Evolutionary conservation across 768 basidiomycete genomes (phyloP), one percentile per base, ranked within the genome.

Genomic region (Mycena pura): DNA sequence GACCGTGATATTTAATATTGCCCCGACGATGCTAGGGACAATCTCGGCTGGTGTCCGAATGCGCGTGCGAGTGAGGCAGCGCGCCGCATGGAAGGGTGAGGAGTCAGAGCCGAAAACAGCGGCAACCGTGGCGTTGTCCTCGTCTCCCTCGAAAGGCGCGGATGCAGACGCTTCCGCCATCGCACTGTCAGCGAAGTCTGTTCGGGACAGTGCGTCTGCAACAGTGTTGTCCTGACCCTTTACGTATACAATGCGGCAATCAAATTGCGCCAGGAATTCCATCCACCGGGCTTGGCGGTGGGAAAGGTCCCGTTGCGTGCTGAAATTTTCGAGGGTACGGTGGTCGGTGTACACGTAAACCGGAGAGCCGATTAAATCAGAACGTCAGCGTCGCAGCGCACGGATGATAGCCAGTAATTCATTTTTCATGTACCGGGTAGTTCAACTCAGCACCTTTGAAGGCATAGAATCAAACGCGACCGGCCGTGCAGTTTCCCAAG

Each of bases 121-220:
- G 3, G 28, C 3, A 1, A 22, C 53, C 2, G 34, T 36, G 1
- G 43, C 8, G 22, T 25, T 32, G 6, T 4, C 11, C 6, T 32
- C 48, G 1, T 17, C 3, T 1, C 21, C 29, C 31, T 38, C 43
- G 9, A 7, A 15, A 19, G 13, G 25, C 36, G 34, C 6, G 32
- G 5, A 15, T 17, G 47, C 19, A 48, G 17, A 11, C 49, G 17
- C 28, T 7, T 51, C 21, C 14, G 15, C 28, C 11, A 32, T 21
- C 11, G 40, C 10, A 19, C 14, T 17, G 6, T 54, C 39, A 15
- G 1, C 32, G 47, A 54, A 54, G 21, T 55, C 21, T 34, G 62
- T 44, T 2, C 72, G 57, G 0, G 77, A 81, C 1, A 83, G 68
- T 0, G 77, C 72, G 62, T 83, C 78, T 0, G 78, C 74, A 3